Base-by-base conservation (phyloP, 148 eudicot species). In the Amaranthus cruentus region DNA sequence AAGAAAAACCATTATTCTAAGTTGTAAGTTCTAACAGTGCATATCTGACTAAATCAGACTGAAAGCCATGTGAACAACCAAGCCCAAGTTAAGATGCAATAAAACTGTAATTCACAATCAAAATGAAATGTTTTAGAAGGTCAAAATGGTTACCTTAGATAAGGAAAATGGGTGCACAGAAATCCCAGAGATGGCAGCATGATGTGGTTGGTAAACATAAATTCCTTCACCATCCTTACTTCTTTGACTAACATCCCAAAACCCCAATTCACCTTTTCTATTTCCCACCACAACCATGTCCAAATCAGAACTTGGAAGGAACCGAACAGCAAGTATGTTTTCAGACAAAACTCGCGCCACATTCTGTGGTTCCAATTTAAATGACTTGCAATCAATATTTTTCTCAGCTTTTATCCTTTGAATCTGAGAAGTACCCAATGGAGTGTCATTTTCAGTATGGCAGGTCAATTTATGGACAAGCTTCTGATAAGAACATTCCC, bases 301-400 rank as follows among this genome's bases (percentile, higher is more conserved):
- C 86, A 81, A 70, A 70, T 86, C 81, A 7, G 28, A 43, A 14
- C 87, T 80, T 2, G 98, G 97, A 75, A 89, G 83, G 76, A 93
- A 88, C 80, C 70, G 80, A 66, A 89, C 78, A 75, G 52, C 68
- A 47, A 79, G 4, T 71, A 88, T 82, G 78, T 79, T 86, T 3
- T 88, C 90, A 0, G 91, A 94, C 43, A 91, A 89, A 77, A 93
- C 77, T 60, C 94, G 83, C 0, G 98, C 98, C 60, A 93, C 66
- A 75, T 89, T 85, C 58, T 91, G 83, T 2, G 87, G 76, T 47
- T 83, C 87, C 81, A 93, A 84, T 5, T 54, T 73, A 78, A 91
- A 57, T 13, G 86, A 66, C 8, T 50, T 81, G 73, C 85, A 28
- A 81, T 91, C 83, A 69, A 88, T 78, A 12, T 77, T 68, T 63